Conservation (phyloP, 2,329 filamentous ascomycete genomes). For the Amylocarpus encephaloides region DNA sequence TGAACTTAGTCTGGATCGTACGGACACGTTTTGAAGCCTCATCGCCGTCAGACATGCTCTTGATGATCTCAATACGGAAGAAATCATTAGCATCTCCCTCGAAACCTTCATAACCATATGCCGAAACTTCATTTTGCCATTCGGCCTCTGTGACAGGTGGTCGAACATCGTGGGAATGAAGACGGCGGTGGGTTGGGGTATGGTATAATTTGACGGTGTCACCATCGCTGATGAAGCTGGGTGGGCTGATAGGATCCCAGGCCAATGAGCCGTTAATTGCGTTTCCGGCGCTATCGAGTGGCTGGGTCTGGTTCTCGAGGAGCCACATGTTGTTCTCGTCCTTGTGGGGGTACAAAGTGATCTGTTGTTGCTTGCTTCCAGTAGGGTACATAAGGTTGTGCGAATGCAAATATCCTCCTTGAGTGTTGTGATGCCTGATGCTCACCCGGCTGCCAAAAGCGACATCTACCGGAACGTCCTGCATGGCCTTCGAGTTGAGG, state of each 20-base stretch:
- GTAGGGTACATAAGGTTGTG: conserved; percentile 96
- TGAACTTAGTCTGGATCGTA: conserved; percentile 96
- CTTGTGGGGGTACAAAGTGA: conserved; percentile 97
- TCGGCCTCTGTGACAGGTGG: conserved; percentile 80
- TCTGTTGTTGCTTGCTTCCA: conserved; percentile 97
- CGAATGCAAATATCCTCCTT: conserved; percentile 95
- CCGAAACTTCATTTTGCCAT: conserved; percentile 94
- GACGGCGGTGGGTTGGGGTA: conserved; percentile 71
- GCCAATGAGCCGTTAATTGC: conserved; percentile 74
- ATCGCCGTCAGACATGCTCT: conserved; percentile 73
- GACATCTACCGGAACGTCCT: conserved; percentile 88
- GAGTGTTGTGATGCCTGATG: conserved; percentile 91
- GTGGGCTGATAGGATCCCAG: conserved; percentile 70
- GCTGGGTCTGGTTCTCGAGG: conserved; percentile 93
- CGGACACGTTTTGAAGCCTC: conserved; percentile 78
- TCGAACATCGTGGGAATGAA: conserved; percentile 94
- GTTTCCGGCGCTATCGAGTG: conserved; percentile 67
- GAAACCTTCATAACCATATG: conserved; percentile 96
- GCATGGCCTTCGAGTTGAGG: conserved; percentile 93
- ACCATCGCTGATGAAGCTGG: conserved; percentile 68
- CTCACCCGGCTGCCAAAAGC: conserved; percentile 79
- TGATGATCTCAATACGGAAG: conserved; percentile 92
- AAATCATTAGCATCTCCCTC: conserved; percentile 94
- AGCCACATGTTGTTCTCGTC: conserved; percentile 97
- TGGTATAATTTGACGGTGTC: conserved; percentile 80